Evolutionary conservation across 2,329 filamentous ascomycete species (phyloP), one percentile per base, ranked within the genome.

Genomic region (Fusarium cyanostomum): DNA sequence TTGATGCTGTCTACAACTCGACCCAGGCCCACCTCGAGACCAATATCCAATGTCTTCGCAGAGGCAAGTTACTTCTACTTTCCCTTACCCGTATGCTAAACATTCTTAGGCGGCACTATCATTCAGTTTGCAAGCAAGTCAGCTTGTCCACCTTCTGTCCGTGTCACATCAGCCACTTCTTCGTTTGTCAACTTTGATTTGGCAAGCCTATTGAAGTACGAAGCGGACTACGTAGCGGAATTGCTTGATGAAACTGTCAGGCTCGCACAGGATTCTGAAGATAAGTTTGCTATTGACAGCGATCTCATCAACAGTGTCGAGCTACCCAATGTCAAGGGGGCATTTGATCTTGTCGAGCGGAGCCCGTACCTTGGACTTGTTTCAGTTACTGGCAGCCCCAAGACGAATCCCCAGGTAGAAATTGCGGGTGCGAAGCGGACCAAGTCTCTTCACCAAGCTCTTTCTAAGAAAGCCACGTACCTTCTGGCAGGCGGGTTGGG

Each of bases 401-500:
- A 50, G 9, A 27, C 55, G 3, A 49, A 60, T 0, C 55, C 45
- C 4, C 39, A 44, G 6, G 73, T 77, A 7, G 57, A 62, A 0
- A 71, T 74, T 7, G 53, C 66, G 8, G 54, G 61, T 12, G 52
- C 63, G n/a, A 64, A 64, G 30, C 33, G 34, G 2, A 56, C 68
- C 28, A 73, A 66, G 34, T 45, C 67, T 1, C 70, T 79, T 7
- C 37, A 55, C 1, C 72, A 77, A 4, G 65, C 56, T 6, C 67
- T 82, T 38, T 75, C 77, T 3, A 51, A 65, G 2, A 70, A 78
- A 7, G 77, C 73, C 1, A 82, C 83, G 1, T 89, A 88, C 53
- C 67, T 88, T 3, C 72, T 89, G 4, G 78, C 80, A 5, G 86
- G 86, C 13, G 84, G 85, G 1, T 77, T 86, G 0, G 84, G 85